Conservation (phyloP, 495 filamentous ascomycete genomes). For the Choiromyces venosus region DNA sequence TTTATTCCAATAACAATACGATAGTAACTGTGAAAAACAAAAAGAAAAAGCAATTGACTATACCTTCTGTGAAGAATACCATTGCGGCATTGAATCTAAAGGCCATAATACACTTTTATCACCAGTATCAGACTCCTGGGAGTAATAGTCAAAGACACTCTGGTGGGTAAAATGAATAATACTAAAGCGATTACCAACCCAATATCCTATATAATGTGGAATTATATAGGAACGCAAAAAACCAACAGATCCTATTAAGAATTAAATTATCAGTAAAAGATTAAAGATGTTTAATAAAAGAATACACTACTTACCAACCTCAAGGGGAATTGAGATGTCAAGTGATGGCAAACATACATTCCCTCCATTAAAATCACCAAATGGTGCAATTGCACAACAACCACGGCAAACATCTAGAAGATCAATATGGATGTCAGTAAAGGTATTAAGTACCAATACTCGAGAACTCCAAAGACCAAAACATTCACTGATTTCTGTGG, state of each 20-base stretch:
- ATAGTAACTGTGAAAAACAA: too few relatives aligned
- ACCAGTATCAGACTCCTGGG: not conserved
- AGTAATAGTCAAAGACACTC: slow-evolving; percentile 6
- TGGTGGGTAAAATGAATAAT: slow-evolving; percentile 19
- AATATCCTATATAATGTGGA: slow-evolving; percentile 3
- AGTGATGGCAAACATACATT: slow-evolving; percentile 1
- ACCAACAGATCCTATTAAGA: not conserved
- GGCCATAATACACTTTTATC: too few relatives aligned
- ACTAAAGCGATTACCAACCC: slow-evolving; percentile 10
- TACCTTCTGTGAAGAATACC: too few relatives aligned
- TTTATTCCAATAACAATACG: too few relatives aligned
- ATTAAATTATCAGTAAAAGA: too few relatives aligned
- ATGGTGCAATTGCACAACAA: slow-evolving; percentile 6
- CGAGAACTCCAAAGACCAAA: not conserved
- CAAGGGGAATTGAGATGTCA: not conserved
- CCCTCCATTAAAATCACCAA: slow-evolving; percentile 1
- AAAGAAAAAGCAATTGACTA: too few relatives aligned
- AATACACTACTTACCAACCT: too few relatives aligned
- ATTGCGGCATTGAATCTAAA: not conserved
- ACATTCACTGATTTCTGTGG: not conserved
- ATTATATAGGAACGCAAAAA: slow-evolving; percentile 1
- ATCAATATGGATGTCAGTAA: slow-evolving; percentile 8
- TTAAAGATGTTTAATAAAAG: too few relatives aligned
- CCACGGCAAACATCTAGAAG: slow-evolving; percentile 9
- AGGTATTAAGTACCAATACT: not conserved